Base-by-base conservation (phyloP, 2,329 filamentous ascomycete species). In the Eutypa lata region DNA sequence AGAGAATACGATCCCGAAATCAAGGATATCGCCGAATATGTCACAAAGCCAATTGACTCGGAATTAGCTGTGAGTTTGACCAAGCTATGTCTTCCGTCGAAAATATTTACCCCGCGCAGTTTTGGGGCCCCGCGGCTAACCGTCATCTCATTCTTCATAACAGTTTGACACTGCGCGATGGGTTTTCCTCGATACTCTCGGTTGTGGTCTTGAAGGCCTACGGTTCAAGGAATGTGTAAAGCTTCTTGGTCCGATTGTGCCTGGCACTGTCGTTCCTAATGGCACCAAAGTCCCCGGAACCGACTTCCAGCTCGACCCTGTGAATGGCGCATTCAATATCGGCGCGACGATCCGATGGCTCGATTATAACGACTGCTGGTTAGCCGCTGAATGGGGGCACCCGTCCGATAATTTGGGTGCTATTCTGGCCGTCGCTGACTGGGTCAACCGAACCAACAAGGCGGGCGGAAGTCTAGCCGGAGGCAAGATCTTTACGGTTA, bases 311-410 rank as follows among this genome's bases (percentile, higher is more conserved):
- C 86, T 99, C 63, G 94, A 97, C 72, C 94, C 94, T 38, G 86
- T 97, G 70, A 93, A 93, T 66, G 94, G 88, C 58, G 94, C 94
- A 59, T 97, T 99, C 84, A 97, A 97, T 82, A 97, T 99, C 65
- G 94, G 94, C 65, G 89, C 94, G 67, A 96, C 96, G 88, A 96
- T 99, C 77, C 84, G 94, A 70, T 99, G 94, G 94, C 84, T 99
- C 67, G 94, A 99, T 79, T 99, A 97, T 84, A 99, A 99, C 74
- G 94, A 99, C 83, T 97, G 94, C 84, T 99, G 93, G 94, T 82
- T 97, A 59, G 94, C 93, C 44, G 94, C 94, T 52, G 94, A 99
- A 78, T 99, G 94, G 94, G 94, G 94, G 54, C 94, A 99, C 75
- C 94, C 94, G 57, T 97, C 92, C 4, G 94, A 99, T 80, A 99